A percentile compares a stretch with the other conserved stretches of the same genome.
These are phyloP conservation scores for Marasmius tenuissimus DNA, from an alignment of 1,284 basidiomycete genomes.

Conservation along the genomic window DNA sequence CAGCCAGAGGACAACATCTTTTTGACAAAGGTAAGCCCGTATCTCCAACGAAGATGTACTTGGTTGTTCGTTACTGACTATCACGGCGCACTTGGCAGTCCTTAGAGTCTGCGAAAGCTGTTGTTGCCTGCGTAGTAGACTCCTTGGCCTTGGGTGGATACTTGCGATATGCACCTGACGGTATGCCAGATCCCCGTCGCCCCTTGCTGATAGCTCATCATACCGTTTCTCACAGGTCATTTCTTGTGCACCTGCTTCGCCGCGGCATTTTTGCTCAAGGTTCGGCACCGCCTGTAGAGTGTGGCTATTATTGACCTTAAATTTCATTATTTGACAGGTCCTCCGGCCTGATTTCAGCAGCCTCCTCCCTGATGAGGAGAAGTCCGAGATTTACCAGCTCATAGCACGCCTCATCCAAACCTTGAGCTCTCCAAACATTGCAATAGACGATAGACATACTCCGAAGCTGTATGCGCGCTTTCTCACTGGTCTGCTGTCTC, in stretches of 20 bases:
- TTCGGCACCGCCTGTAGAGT: no score
- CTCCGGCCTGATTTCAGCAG: slow-evolving; percentile 71
- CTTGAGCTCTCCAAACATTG: slow-evolving; percentile 66
- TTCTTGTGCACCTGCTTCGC: slow-evolving; percentile 87
- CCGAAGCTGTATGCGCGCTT: slow-evolving; percentile 81
- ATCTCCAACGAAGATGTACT: not conserved
- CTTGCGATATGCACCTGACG: slow-evolving; percentile 82
- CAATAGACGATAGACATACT: slow-evolving; percentile 80
- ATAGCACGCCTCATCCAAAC: slow-evolving; percentile 74
- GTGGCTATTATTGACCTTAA: not conserved
- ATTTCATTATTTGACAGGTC: slow-evolving; percentile 49
- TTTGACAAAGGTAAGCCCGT: slow-evolving; percentile 61
- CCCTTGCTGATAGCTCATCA: slow-evolving; percentile 1
- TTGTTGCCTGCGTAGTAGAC: slow-evolving; percentile 67
- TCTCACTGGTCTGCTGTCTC: slow-evolving; percentile 65
- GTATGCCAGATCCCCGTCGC: slow-evolving; percentile 31
- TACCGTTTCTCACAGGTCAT: slow-evolving; percentile 48
- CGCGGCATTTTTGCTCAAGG: slow-evolving; percentile 81
- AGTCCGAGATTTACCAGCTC: slow-evolving; percentile 67
- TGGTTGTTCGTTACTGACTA: slow-evolving; percentile 1
- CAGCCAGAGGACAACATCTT: slow-evolving; percentile 62
- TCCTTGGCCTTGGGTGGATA: slow-evolving; percentile 70
- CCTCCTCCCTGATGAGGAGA: slow-evolving; percentile 59
- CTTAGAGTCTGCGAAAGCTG: slow-evolving; percentile 66
- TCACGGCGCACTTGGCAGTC: slow-evolving; percentile 48